Base-by-base conservation (phyloP, 225 moss, liverwort and hornwort species). In the Sphagnum contortum region DNA sequence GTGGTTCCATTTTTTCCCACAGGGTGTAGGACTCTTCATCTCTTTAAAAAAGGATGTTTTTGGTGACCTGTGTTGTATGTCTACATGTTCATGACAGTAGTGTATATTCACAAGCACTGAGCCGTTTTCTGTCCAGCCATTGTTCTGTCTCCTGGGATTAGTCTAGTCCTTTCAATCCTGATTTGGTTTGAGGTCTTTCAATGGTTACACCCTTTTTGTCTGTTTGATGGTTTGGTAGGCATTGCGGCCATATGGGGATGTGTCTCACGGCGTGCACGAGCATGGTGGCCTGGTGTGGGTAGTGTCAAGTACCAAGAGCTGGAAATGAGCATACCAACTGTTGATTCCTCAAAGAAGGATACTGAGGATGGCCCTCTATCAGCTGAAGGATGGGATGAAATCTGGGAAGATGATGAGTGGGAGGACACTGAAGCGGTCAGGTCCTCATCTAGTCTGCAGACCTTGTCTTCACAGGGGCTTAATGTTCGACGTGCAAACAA, bases 351-450 rank as follows among this genome's bases (percentile, higher is more conserved):
- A 63, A 81, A 74, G 68, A 63, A 69, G 73, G 77, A 71, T 45
- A 55, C 12, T 10, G 80, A 81, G 49, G 84, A 70, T 45, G 53
- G 62, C 53, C 68, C 78, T 70, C 82, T 77, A 3, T 77, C 84
- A 6, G 78, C 75, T 47, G 78, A 84, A 9, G 84, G 84, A 5
- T 84, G 84, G 84, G 84, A 84, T 61, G 81, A 81, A 75, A 77
- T 81, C 2, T 84, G 84, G 84, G 81, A 84, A 60, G 81, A 84
- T 51, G 84, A 84, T 47, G 81, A 84, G 58, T 84, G 84, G 81
- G 70, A 84, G 63, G 84, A 81, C 66, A 81, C 75, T 9, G 78
- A 84, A 71, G 84, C 84, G 51, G 75, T 75, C 0, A 73, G 75
- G 13, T 60, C 84, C 10, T 81, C 81, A 12, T 80, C 84, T 46